Conservation (phyloP, 2,329 filamentous ascomycete species). For the Aspergillus sp. region DNA sequence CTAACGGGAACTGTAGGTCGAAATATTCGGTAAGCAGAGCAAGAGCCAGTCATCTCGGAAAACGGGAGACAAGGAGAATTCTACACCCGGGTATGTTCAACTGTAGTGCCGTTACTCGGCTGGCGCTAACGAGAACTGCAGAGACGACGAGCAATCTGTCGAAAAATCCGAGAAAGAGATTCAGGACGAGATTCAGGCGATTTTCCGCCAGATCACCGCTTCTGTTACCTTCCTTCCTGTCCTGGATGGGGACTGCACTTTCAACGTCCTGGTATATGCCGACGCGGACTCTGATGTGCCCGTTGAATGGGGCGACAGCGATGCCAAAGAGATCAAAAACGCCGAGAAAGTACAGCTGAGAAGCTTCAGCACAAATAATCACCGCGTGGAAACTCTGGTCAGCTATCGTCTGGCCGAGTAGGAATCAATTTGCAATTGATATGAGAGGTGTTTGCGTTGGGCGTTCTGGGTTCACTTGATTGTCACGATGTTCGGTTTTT, state of each 20-base stretch:
- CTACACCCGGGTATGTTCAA: slow-evolving; percentile 43
- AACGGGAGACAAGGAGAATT: slow-evolving; percentile 62
- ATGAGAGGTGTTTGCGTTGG: slow-evolving; percentile 13
- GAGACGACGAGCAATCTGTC: slow-evolving; percentile 23
- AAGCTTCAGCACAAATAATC: slow-evolving; percentile 91
- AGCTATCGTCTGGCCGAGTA: slow-evolving; percentile 62
- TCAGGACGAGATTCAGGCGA: slow-evolving; percentile 87
- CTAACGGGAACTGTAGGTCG: slow-evolving; percentile 35
- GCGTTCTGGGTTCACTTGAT: slow-evolving; percentile 8
- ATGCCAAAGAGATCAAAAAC: slow-evolving; percentile 91
- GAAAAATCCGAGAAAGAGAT: slow-evolving; percentile 92
- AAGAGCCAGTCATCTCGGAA: slow-evolving; percentile 45
- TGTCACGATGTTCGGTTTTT: background rate
- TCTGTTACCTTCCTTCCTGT: slow-evolving; percentile 95
- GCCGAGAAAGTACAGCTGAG: slow-evolving; percentile 92
- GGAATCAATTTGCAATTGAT: slow-evolving; percentile 19
- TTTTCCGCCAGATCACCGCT: slow-evolving; percentile 96
- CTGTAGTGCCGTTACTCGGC: background rate
- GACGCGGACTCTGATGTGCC: slow-evolving; percentile 95
- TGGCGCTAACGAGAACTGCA: slow-evolving; percentile 6
- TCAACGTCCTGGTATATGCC: slow-evolving; percentile 96
- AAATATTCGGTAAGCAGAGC: slow-evolving; percentile 48
- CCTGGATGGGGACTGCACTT: slow-evolving; percentile 89
- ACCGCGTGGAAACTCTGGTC: slow-evolving; percentile 89
- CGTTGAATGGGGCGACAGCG: slow-evolving; percentile 96